Conservation (phyloP, 345 rosid species). For the Brassica napus region Da-Ae NC_063448.1:47433501-47434000, state of each 20-base stretch:
- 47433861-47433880: background rate
- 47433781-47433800: background rate
- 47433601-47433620: background rate
- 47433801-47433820: background rate
- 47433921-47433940: conserved; percentile 6
- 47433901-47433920: conserved; percentile 1
- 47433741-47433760: too few relatives aligned
- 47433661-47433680: too few relatives aligned
- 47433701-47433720: too few relatives aligned
- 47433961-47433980: background rate
- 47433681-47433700: too few relatives aligned
- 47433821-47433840: background rate
- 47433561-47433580: background rate
- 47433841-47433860: conserved; percentile 4
- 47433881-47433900: background rate
- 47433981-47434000: background rate
- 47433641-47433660: too few relatives aligned
- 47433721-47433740: too few relatives aligned
- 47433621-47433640: too few relatives aligned
- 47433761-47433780: too few relatives aligned
- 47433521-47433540: conserved; percentile 9
- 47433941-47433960: conserved; percentile 28
- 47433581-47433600: background rate
- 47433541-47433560: background rate
- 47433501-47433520: conserved; percentile 13